phyloP scores from a whole-genome alignment of 2,329 filamentous ascomycete genomes.

The Colletotrichum simmondsii region DNA sequence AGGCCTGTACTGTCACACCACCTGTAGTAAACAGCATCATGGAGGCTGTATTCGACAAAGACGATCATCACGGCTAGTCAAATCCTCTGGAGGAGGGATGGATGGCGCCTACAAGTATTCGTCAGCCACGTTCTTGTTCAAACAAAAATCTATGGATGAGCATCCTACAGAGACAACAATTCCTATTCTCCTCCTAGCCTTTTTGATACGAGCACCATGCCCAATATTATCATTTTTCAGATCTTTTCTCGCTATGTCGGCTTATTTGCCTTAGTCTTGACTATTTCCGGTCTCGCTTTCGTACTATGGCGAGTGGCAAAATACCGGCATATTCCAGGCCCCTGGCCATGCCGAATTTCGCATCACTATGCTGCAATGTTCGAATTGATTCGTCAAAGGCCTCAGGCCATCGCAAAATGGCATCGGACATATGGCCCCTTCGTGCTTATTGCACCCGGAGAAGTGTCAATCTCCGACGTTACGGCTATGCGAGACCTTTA shows the following conservation, averaged over 20 bases:
- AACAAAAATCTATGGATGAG: not conserved
- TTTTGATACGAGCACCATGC: not conserved
- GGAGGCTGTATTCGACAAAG: not conserved
- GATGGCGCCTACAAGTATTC: not conserved
- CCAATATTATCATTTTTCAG: not conserved
- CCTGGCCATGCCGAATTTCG: not conserved
- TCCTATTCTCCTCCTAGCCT: not conserved
- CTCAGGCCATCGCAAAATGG: not conserved
- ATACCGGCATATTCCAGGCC: not conserved
- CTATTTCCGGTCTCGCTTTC: not conserved
- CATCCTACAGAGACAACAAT: not conserved
- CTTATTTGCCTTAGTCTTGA: not conserved
- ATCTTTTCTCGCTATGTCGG: not conserved
- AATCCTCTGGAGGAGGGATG: not conserved
- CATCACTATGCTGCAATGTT: not conserved
- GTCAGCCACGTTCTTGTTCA: not conserved
- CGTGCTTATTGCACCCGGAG: not conserved
- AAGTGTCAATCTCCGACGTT: not conserved
- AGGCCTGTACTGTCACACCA: not conserved
- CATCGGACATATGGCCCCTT: not conserved
- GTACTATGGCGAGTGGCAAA: not conserved
- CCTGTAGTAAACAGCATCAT: not conserved
- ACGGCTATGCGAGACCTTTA: not conserved
- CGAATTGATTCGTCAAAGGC: not conserved
- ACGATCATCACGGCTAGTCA: not conserved